Evolutionary conservation across 345 rosid genomes (phyloP), one percentile per base, ranked within the genome.

Genomic region (Clausena lansium): DNA sequence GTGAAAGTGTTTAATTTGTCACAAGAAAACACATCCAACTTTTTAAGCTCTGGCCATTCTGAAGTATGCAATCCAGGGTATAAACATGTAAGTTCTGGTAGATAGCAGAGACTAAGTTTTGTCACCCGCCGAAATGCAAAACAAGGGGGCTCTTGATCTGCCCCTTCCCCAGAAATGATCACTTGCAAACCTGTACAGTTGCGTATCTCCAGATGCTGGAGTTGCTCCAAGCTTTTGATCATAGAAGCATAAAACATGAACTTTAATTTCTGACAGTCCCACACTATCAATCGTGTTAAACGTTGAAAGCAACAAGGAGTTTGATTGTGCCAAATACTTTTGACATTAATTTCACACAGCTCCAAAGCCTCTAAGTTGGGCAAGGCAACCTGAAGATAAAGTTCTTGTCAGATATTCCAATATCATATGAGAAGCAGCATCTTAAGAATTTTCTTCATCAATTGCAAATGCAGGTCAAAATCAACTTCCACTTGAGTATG

Each of bases 121-220:
- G n/a, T 58, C 14, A 84, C n/a, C 30, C 66, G 30, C 28, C 81
- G 84, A 76, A 86, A 79, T 50, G 22, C 28, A 36, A 84, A 84
- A 25, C 11, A 45, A 0, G 28, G 33, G 14, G 30, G 39, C 13
- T 15, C 50, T 30, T 76, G 62, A n/a, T 4, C 33, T 50, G 25
- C 62, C 67, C 54, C 76, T 20, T 77, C 86, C 66, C 9, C 58
- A 24, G 73, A 55, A 60, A 83, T 74, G 41, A 15, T 68, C 30
- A 10, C 81, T 9, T 17, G 22, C 64, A 55, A 32, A 10, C 6
- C 47, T 7, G 3, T 1, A 3, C 75, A 55, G 19, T n/a, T 0
- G 33, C 30, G 5, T 36, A 71, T 58, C 75, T 55, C 47, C 25
- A 36, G n/a, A 5, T 11, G 27, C 59, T 57, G 63, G 28, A 72